Percentiles rank a stretch among this genome's conserved stretches.
These are phyloP conservation scores for Suillus tomentosus DNA, from an alignment of 768 basidiomycete species.

Conservation along the genomic window DNA sequence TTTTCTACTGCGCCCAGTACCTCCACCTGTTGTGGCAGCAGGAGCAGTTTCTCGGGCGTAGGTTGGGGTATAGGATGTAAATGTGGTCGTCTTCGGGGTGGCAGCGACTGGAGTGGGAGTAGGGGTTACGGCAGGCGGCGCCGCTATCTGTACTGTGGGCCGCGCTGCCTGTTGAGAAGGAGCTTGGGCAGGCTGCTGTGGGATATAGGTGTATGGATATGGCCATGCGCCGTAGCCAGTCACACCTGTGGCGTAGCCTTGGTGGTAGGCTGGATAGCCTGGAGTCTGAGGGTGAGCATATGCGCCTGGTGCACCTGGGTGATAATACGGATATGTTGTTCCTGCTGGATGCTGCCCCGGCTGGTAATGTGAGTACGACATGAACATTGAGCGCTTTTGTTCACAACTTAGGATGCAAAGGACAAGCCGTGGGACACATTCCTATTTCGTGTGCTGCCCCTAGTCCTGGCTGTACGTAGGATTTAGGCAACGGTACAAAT, in stretches of 20 bases:
- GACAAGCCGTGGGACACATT: slow-evolving; percentile 4
- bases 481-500: neutral
- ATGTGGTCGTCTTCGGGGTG: slow-evolving; percentile 46
- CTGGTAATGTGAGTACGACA: slow-evolving; percentile 41
- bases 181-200: slow-evolving; percentile 37
- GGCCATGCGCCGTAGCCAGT: slow-evolving; percentile 72
- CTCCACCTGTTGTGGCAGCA: slow-evolving; percentile 40
- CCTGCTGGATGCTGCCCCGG: slow-evolving; percentile 40
- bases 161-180: slow-evolving; percentile 31
- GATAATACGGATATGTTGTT: slow-evolving; percentile 63
- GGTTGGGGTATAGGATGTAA: slow-evolving; percentile 58
- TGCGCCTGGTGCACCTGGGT: slow-evolving; percentile 44
- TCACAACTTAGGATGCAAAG: neutral
- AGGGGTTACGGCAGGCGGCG: slow-evolving; percentile 32
- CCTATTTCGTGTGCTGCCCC: slow-evolving; percentile 3
- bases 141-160: slow-evolving; percentile 28
- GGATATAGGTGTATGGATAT: slow-evolving; percentile 65
- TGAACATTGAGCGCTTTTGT: slow-evolving; percentile 12
- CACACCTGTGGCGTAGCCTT: slow-evolving; percentile 61
- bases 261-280: slow-evolving; percentile 49
- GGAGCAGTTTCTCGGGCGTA: slow-evolving; percentile 50
- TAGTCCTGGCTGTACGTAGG: neutral
- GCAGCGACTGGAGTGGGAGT: slow-evolving; percentile 32
- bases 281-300: slow-evolving; percentile 43
- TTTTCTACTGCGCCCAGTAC: slow-evolving; percentile 55